Conservation (phyloP, 371 early-diverging fungal genomes). For the Saksenaea oblongispora region DNA sequence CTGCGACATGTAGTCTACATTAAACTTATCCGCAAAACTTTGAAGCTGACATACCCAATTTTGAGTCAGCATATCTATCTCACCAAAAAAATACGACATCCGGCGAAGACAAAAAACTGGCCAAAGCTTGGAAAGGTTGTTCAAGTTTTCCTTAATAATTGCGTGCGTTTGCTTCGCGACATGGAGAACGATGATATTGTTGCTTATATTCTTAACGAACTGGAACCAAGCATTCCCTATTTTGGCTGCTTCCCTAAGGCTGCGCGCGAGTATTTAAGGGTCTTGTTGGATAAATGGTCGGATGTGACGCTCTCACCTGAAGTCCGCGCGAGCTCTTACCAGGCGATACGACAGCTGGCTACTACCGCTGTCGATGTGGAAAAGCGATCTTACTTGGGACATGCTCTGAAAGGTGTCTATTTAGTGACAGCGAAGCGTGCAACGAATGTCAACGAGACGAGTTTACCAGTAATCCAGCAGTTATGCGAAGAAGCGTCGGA, state of each 20-base stretch:
- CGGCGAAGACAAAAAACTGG: slow-evolving; percentile 73
- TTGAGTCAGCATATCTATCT: slow-evolving; percentile 61
- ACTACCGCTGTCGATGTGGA: slow-evolving; percentile 34
- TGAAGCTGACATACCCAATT: slow-evolving; percentile 58
- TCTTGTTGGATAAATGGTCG: slow-evolving; percentile 64
- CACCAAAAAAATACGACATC: slow-evolving; percentile 53
- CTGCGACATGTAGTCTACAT: slow-evolving; percentile 63
- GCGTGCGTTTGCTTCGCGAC: slow-evolving; percentile 74
- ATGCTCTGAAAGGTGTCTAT: slow-evolving; percentile 74
- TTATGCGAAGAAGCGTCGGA: slow-evolving; percentile 90
- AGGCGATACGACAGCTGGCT: slow-evolving; percentile 30
- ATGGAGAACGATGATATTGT: slow-evolving; percentile 81
- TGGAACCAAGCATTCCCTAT: slow-evolving; percentile 72
- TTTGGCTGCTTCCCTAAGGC: slow-evolving; percentile 84
- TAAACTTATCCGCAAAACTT: slow-evolving; percentile 63
- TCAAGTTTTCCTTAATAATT: slow-evolving; percentile 74
- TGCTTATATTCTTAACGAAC: slow-evolving; percentile 74
- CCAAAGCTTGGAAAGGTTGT: slow-evolving; percentile 70
- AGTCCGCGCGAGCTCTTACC: slow-evolving; percentile 61
- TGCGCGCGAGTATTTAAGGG: slow-evolving; percentile 78
- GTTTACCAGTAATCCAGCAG: slow-evolving; percentile 73
- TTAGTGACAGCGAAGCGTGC: slow-evolving; percentile 76
- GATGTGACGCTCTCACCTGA: slow-evolving; percentile 65
- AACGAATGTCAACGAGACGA: slow-evolving; percentile 72
- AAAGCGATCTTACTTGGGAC: slow-evolving; percentile 41